Evolutionary conservation across 2,329 filamentous ascomycete genomes (phyloP), one percentile per base, ranked within the genome.

Genomic region (Fusarium torreyae): DNA sequence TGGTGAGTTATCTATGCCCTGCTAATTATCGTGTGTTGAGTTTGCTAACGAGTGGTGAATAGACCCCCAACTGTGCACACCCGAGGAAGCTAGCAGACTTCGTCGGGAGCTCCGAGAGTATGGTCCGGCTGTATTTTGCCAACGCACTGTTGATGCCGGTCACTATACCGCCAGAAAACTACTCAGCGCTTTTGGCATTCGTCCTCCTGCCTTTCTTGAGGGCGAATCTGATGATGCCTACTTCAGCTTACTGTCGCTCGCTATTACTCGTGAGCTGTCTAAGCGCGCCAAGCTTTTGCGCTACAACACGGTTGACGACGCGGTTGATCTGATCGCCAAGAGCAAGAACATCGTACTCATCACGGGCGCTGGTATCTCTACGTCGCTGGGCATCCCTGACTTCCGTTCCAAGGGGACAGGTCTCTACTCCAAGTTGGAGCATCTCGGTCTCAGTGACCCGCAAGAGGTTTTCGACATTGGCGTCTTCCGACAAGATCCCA

Each of bases 381-480:
- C 96, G 1, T 97, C 94, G 52, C 89, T 99, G 20, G 96, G 96
- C 65, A 98, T 99, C 63, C 96, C 96, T 6, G 96, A 99, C 79
- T 99, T 99, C 77, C 91, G 96, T 70, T 98, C 94, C 53, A 96
- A 96, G 79, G 92, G 93, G 75, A 97, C 91, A 2, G 95, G 95
- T 50, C 91, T 98, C 57, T 98, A 98, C 81, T 91, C 94, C 45
- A 91, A 94, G 77, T 85, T 98, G 52, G 90, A 88, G 72, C 89
- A 93, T 74, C 87, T 96, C 63, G 94, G 94, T 8, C 82, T 91
- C 64, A 89, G 84, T 68, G 94, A 98, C 74, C 95, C 95, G 2
- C 94, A 98, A 77, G 94, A 98, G 76, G 94, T 98, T 26, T 99
- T 99, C 76, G 94, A 97, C 81, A 96, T 98, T 68, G 81, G 89